These are phyloP conservation scores for Casuarina cunninghamiana DNA, from an alignment of 306 rosid genomes.

Conservation along the genomic window DNA sequence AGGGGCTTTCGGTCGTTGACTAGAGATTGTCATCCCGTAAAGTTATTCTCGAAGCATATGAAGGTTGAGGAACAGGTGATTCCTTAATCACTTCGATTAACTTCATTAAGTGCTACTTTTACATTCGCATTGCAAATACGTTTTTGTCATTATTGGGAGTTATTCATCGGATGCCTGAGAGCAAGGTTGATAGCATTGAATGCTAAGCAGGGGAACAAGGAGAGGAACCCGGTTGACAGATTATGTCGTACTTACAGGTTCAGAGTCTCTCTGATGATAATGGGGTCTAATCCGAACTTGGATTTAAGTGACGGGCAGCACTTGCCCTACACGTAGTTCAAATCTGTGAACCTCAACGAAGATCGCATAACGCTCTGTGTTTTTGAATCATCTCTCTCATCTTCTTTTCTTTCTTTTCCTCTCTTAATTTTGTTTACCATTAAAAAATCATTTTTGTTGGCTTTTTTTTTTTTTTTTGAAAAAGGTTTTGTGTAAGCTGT, in stretches of 20 bases:
- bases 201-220: background rate
- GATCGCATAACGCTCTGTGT: no score
- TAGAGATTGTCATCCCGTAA: constrained; percentile 62
- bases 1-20: constrained; percentile 77
- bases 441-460: no score
- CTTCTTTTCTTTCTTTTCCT: no score
- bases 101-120: background rate
- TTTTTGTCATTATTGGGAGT: background rate
- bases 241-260: background rate
- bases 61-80: constrained; percentile 80
- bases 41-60: constrained; percentile 91
- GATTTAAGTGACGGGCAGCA: background rate
- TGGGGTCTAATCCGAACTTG: background rate
- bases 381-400: no score
- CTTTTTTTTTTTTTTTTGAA: no score
- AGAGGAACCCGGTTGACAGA: background rate
- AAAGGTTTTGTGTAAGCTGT: no score
- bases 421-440: no score
- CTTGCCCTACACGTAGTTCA: background rate
- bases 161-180: background rate
- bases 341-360: background rate
- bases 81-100: background rate
- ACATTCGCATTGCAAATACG: background rate
- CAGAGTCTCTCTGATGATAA: background rate
- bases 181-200: background rate